These are phyloP conservation scores for Santalum album DNA, from an alignment of 164 flowering plant species.

Conservation along the genomic window DNA sequence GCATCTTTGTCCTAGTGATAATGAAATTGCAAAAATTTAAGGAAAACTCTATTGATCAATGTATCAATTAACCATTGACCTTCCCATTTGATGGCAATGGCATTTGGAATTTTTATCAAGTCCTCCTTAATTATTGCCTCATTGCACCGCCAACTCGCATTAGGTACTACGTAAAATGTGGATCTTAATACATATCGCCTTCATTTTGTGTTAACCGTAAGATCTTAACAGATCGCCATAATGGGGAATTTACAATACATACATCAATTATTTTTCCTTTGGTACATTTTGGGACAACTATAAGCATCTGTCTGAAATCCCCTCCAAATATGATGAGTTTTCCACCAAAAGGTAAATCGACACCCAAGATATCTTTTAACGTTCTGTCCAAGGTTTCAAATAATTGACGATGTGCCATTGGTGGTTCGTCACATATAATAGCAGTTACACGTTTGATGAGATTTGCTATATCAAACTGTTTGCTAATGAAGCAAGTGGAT, in stretches of 20 bases:
- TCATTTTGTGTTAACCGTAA: neutral
- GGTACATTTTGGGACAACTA: neutral
- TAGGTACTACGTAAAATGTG: neutral
- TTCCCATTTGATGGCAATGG: neutral
- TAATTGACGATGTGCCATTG: neutral
- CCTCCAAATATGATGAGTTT: constrained; percentile 12
- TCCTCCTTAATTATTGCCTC: neutral
- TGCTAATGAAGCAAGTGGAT: neutral
- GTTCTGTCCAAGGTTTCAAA: constrained; percentile 10
- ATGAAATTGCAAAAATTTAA: too few relatives aligned
- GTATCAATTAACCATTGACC: neutral
- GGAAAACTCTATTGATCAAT: neutral
- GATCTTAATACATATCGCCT: neutral
- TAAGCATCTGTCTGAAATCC: constrained; percentile 6
- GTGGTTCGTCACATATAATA: constrained; percentile 11
- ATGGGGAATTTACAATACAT: neutral
- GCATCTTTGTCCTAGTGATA: too few relatives aligned
- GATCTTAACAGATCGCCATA: neutral
- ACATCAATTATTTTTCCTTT: neutral
- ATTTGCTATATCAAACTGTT: constrained; percentile 2
- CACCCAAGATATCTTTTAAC: constrained; percentile 4
- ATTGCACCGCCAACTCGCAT: neutral
- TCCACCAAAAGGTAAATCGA: neutral
- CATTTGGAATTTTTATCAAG: neutral
- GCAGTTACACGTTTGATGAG: neutral